Percentiles rank a stretch among this genome's conserved stretches.
phyloP scores from a whole-genome alignment of 768 basidiomycete species.

The Coprinopsis sp. region DNA sequence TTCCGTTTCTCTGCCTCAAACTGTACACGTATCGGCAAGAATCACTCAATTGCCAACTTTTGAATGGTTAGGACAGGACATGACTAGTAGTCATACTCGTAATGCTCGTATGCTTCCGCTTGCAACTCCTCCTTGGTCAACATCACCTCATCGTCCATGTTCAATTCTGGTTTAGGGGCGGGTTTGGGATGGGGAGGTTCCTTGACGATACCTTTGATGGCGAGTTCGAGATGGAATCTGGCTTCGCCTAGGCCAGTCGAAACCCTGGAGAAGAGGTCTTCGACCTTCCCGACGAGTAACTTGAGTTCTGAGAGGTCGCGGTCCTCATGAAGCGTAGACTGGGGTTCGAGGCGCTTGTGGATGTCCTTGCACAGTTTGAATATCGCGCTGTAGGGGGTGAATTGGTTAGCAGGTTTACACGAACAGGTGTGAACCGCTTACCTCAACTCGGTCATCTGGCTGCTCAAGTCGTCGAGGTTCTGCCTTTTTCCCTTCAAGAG shows the following conservation, averaged over 20 bases:
- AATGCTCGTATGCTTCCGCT: too few relatives aligned
- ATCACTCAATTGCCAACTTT: too few relatives aligned
- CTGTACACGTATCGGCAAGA: too few relatives aligned
- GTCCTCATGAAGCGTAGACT: slow-evolving; percentile 17
- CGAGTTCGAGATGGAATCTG: slow-evolving; percentile 15
- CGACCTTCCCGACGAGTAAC: slow-evolving; percentile 13
- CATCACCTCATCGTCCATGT: slow-evolving; percentile 12
- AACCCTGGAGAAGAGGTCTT: slow-evolving; percentile 13
- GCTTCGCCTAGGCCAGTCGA: slow-evolving; percentile 13
- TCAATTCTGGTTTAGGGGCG: slow-evolving; percentile 13
- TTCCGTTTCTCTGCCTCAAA: too few relatives aligned
- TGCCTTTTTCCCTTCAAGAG: slow-evolving; percentile 12
- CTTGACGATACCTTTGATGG: slow-evolving; percentile 17
- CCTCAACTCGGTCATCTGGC: slow-evolving; percentile 18
- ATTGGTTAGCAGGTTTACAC: background rate
- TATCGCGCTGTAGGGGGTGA: slow-evolving; percentile 10
- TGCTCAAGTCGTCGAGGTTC: slow-evolving; percentile 18
- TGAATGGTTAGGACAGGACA: too few relatives aligned
- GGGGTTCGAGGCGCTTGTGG: slow-evolving; percentile 14
- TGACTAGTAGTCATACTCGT: too few relatives aligned
- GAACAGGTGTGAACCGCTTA: slow-evolving; percentile 3
- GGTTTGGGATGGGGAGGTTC: slow-evolving; percentile 11
- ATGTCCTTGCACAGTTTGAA: slow-evolving; percentile 14
- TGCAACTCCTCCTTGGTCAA: too few relatives aligned
- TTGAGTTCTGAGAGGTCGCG: slow-evolving; percentile 17